A percentile compares a stretch with the other conserved stretches of the same genome.
phyloP scores from a whole-genome alignment of 1,284 basidiomycete genomes.

The Heterobasidion irregulare region DNA sequence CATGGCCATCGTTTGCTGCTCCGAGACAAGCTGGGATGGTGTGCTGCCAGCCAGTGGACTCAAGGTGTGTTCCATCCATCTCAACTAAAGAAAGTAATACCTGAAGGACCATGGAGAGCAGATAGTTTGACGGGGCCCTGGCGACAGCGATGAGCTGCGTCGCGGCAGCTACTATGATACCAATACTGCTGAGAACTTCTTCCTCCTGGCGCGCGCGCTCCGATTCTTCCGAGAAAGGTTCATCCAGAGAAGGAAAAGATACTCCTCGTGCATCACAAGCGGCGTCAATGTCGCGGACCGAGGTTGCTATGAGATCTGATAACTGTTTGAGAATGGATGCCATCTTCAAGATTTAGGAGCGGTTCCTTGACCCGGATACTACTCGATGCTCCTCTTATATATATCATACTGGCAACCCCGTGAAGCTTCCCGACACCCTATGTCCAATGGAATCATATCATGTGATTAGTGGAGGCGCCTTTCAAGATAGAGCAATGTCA shows the following conservation, averaged over 20 bases:
- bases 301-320: no score
- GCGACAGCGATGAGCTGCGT: background rate
- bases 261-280: no score
- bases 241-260: constrained; percentile 8
- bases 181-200: constrained; percentile 1
- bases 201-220: constrained; percentile 10
- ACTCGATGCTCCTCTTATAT: no score
- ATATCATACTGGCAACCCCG: no score
- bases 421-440: no score
- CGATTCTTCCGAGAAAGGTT: constrained; percentile 7
- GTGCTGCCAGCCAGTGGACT: background rate
- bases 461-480: no score
- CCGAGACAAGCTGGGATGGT: background rate
- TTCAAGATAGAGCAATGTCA: no score
- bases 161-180: background rate
- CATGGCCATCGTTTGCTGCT: background rate
- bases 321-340: no score
- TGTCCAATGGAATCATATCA: no score
- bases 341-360: no score
- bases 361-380: no score
- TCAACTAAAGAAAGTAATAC: background rate
- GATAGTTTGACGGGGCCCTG: background rate
- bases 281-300: no score
- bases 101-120: background rate
- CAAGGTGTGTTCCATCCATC: background rate